phyloP scores from a whole-genome alignment of 2,329 filamentous ascomycete species.

The Juglanconis sp. region DNA sequence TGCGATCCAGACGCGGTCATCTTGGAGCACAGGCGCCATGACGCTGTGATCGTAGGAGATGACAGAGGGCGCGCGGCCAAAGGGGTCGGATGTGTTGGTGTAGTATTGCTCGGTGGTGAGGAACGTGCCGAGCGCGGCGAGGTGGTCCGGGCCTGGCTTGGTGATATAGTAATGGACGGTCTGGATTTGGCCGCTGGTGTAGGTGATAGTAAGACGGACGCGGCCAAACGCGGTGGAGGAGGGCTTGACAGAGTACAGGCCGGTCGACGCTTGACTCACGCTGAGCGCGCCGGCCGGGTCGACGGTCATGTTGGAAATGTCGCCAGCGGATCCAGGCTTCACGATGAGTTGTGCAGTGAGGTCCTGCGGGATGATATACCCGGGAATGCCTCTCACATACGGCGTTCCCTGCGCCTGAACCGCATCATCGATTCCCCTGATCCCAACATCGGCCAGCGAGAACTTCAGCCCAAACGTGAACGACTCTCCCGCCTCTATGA shows the following conservation, averaged over 20 bases:
- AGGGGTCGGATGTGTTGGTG: conserved; percentile 49
- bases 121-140: conserved; percentile 49
- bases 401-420: conserved; percentile 42
- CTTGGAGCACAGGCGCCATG: conserved; percentile 40
- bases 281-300: conserved; percentile 36
- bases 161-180: conserved; percentile 56
- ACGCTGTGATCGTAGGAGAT: conserved; percentile 55
- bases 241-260: conserved; percentile 41
- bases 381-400: conserved; percentile 50
- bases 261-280: conserved; percentile 27
- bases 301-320: conserved; percentile 37
- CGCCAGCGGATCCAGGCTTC: conserved; percentile 34
- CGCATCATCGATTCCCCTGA: conserved; percentile 45
- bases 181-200: conserved; percentile 45
- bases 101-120: conserved; percentile 53
- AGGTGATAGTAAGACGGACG: conserved; percentile 43
- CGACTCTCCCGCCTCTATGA: conserved; percentile 40
- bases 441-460: conserved; percentile 39
- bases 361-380: conserved; percentile 51
- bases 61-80: conserved; percentile 50
- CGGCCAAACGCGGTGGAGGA: conserved; percentile 46
- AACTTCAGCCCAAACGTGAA: conserved; percentile 51
- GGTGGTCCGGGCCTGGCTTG: conserved; percentile 39
- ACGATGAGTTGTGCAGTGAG: conserved; percentile 44
- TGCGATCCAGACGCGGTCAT: conserved; percentile 54